Base-by-base conservation (phyloP, 306 rosid genomes). In the Hylodesmum podocarpum region DNA sequence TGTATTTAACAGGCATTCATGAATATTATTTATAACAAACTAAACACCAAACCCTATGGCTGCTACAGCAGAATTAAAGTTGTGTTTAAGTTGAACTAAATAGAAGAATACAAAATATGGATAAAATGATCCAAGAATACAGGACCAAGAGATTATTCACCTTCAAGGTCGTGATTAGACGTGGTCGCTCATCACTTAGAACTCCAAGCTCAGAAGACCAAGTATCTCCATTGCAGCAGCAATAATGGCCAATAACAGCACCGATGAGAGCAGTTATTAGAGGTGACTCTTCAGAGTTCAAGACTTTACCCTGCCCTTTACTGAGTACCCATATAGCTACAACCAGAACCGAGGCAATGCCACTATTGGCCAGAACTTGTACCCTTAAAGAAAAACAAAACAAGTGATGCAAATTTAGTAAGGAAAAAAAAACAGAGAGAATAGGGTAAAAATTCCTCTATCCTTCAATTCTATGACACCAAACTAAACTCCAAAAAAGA, bases 131-230 rank as follows among this genome's bases (percentile, higher is more conserved):
- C 4, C 19, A 80, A 15, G 9, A 47, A 14, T 29, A 14, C 0
- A 62, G 4, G 13, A 54, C 73, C 62, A 79, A 54, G 51, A 64
- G 47, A 80, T 19, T 46, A 72, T 53, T 81, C 70, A 92, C 97
- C 98, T 92, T 92, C 78, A 95, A 89, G 73, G 91, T 92, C 64
- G 98, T 90, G 70, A 95, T 92, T 50, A 95, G 78, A 47, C 91
- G 89, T 76, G 97, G 98, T 14, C 81, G 89, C 9, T 87, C 95
- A 39, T 90, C 86, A 62, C 98, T 89, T 5, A 95, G 97, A 61
- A 95, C 69, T 59, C 97, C 98, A 64, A 95, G 86, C 85, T 95
- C 98, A 39, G 98, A 95, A 70, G 97, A 92, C 98, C 98, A 95
- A 13, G 98, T 95, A 66, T 95, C 98, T 39, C 98, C 97, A 72